Conservation (phyloP, 768 basidiomycete genomes). For the Boletus huronensis region DNA sequence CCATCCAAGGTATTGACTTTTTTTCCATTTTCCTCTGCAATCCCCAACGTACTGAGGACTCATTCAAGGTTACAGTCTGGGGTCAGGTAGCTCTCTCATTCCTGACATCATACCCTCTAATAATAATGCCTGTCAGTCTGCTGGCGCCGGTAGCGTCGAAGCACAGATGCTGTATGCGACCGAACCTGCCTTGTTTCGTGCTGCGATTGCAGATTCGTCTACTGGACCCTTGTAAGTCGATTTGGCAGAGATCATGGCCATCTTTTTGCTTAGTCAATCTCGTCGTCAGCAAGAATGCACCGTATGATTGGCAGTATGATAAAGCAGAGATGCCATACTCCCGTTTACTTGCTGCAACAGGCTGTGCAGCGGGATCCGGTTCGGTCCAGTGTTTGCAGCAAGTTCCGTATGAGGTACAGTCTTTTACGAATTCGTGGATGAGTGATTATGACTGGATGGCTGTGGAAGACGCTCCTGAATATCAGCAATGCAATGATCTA, state of each 20-base stretch:
- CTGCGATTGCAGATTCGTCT: constrained; percentile 17
- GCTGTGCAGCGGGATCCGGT: constrained; percentile 38
- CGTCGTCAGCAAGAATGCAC: constrained; percentile 46
- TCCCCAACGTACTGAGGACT: neutral
- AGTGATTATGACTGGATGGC: neutral
- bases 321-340: constrained; percentile 49
- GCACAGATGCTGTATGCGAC: constrained; percentile 12
- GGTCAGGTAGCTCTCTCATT: constrained; percentile 12
- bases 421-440: neutral
- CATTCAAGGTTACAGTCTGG: constrained; percentile 17
- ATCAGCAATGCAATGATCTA: constrained; percentile 46
- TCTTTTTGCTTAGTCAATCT: neutral
- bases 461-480: constrained; percentile 43
- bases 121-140: constrained; percentile 7
- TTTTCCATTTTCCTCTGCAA: neutral
- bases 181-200: constrained; percentile 9
- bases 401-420: constrained; percentile 17
- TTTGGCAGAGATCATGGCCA: neutral
- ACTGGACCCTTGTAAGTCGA: constrained; percentile 20
- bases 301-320: constrained; percentile 44
- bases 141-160: constrained; percentile 15
- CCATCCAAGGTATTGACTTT: constrained; percentile 43
- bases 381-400: constrained; percentile 42
- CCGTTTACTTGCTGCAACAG: constrained; percentile 43
- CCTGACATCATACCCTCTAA: neutral